Evolutionary conservation across 2,329 filamentous ascomycete genomes (phyloP), one percentile per base, ranked within the genome.

Genomic region (Dendryphion nanum): DNA sequence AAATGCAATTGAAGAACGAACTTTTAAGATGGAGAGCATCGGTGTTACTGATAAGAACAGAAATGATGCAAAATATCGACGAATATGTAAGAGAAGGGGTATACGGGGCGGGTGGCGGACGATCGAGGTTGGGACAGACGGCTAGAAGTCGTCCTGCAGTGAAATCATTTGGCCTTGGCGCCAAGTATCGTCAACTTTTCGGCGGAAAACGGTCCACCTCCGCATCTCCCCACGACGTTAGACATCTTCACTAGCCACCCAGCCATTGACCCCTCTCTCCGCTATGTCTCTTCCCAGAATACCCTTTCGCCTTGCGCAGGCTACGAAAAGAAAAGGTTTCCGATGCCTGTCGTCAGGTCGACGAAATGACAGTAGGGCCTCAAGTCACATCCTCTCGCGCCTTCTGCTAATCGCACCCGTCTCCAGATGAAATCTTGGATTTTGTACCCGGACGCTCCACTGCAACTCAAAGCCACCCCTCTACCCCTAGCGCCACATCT

Each of bases 1-100:
- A 10, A 7, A 7, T 10, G 29, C 29, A 30, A 30, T 30, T 30
- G 30, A 33, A 40, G 30, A 37, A 30, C 24, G 18, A 30, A 14
- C 35, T n/a, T n/a, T n/a, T n/a, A n/a, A n/a, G n/a, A n/a, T n/a
- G n/a, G n/a, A n/a, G n/a, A n/a, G n/a, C n/a, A n/a, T n/a, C n/a
- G n/a, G n/a, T n/a, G n/a, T n/a, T n/a, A n/a, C n/a, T n/a, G n/a
- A n/a, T n/a, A n/a, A n/a, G n/a, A n/a, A n/a, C n/a, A n/a, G 38
- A 30, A 42, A 30, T 36, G 36, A n/a, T n/a, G n/a, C n/a, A n/a
- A n/a, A n/a, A n/a, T n/a, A n/a, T n/a, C n/a, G n/a, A n/a, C n/a
- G n/a, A n/a, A n/a, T n/a, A n/a, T n/a, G n/a, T n/a, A n/a, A n/a
- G n/a, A n/a, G n/a, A n/a, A n/a, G n/a, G n/a, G n/a, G n/a, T n/a